phyloP scores from a whole-genome alignment of 306 rosid genomes.

The Glycine tomentella region DNA sequence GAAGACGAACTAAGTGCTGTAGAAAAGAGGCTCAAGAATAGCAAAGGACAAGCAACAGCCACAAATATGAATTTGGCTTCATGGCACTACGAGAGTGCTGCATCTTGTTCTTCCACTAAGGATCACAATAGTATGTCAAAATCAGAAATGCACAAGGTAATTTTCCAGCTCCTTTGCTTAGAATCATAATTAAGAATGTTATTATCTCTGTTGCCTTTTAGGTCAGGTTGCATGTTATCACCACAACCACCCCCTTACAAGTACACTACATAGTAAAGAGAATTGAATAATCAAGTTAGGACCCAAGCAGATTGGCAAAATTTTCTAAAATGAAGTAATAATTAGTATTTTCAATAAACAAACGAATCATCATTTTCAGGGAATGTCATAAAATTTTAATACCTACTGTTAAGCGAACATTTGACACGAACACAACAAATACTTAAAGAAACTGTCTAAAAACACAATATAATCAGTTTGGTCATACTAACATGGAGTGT shows the following conservation, averaged over 20 bases:
- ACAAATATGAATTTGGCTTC: slow-evolving; percentile 45
- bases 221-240: slow-evolving; percentile 25
- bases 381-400: neutral
- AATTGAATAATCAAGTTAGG: neutral
- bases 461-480: neutral
- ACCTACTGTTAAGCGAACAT: neutral
- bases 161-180: slow-evolving; percentile 33
- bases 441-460: neutral
- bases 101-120: slow-evolving; percentile 33
- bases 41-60: slow-evolving; percentile 52
- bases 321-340: slow-evolving; percentile 2
- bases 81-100: slow-evolving; percentile 44
- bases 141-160: slow-evolving; percentile 60
- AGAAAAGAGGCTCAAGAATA: slow-evolving; percentile 65
- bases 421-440: neutral
- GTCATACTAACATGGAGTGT: slow-evolving; percentile 8
- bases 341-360: neutral
- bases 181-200: slow-evolving; percentile 26
- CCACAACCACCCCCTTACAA: neutral
- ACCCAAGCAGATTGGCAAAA: slow-evolving; percentile 7
- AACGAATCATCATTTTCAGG: neutral
- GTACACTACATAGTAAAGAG: slow-evolving; percentile 4
- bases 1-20: slow-evolving; percentile 53
- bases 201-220: neutral
- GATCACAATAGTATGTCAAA: slow-evolving; percentile 46